These are phyloP conservation scores for Euphorbia schlechtendalii DNA, from an alignment of 441 rosid genomes.

Conservation along the genomic window DNA sequence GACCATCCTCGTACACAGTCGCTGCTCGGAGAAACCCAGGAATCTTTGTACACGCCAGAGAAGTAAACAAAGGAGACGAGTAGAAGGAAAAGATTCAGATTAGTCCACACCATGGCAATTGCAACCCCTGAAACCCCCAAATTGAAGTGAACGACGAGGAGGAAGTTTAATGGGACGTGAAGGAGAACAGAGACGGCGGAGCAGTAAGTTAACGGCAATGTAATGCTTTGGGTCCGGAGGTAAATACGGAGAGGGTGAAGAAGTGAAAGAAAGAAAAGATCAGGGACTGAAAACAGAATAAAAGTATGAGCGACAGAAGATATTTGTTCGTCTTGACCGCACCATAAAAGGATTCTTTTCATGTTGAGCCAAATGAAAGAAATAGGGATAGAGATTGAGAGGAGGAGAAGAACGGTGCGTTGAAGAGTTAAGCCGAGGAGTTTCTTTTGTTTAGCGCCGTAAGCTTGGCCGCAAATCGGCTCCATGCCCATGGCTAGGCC, in stretches of 20 bases:
- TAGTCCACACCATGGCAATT: constrained; percentile 84
- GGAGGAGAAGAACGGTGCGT: constrained; percentile 87
- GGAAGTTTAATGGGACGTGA: constrained; percentile 68
- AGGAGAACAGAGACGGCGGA: constrained; percentile 79
- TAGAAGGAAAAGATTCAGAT: constrained; percentile 66
- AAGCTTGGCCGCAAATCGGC: constrained; percentile 96
- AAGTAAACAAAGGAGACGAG: constrained; percentile 59
- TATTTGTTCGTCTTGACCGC: constrained; percentile 73
- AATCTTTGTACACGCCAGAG: constrained; percentile 62
- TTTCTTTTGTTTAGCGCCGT: constrained; percentile 84
- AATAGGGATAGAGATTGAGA: constrained; percentile 71
- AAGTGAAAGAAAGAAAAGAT: constrained; percentile 78
- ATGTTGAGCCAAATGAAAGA: constrained; percentile 77
- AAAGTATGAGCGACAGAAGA: constrained; percentile 76
- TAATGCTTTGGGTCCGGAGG: constrained; percentile 77
- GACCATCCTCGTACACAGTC: constrained; percentile 85
- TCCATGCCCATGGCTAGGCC: constrained; percentile 99
- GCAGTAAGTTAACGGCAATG: constrained; percentile 79
- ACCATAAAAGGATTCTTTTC: constrained; percentile 62
- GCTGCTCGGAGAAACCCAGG: constrained; percentile 72
- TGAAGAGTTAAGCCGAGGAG: constrained; percentile 92
- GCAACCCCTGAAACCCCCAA: constrained; percentile 87
- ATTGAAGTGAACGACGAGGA: constrained; percentile 64
- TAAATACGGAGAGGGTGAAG: constrained; percentile 90
- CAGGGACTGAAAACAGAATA: constrained; percentile 73